A percentile compares a stretch with the other conserved stretches of the same genome.
phyloP scores from a whole-genome alignment of 176 grass and related monocot species.

The Hyparrhenia diplandra region DNA sequence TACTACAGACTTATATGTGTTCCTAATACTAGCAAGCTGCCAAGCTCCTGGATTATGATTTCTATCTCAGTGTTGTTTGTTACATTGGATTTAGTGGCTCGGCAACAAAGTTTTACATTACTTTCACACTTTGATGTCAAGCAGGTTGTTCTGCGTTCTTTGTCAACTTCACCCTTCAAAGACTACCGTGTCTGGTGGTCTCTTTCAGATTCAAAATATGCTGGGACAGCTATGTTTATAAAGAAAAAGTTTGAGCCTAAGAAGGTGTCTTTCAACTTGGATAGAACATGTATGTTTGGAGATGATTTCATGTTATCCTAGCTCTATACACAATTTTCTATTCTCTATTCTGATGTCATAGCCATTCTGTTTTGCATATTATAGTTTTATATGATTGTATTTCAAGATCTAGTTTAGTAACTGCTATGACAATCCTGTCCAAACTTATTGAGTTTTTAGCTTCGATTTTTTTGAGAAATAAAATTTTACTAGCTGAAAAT shows the following conservation, averaged over 20 bases:
- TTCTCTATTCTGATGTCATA: not conserved
- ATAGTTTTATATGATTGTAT: constrained; percentile 10
- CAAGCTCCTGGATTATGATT: not conserved
- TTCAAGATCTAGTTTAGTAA: not conserved
- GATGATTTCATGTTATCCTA: not conserved
- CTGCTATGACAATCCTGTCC: not conserved
- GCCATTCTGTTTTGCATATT: not conserved
- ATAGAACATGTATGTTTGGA: constrained; percentile 63
- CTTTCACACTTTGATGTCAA: constrained; percentile 30
- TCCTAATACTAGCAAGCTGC: not conserved
- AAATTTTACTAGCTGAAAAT: not conserved
- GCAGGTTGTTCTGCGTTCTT: constrained; percentile 66
- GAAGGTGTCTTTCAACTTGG: constrained; percentile 80
- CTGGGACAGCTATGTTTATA: constrained; percentile 74
- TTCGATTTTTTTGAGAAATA: not conserved
- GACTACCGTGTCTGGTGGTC: constrained; percentile 89
- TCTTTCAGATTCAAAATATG: constrained; percentile 94
- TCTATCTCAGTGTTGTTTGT: not conserved
- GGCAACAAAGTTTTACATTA: constrained; percentile 10
- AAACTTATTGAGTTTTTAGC: not conserved
- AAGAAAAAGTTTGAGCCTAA: constrained; percentile 87
- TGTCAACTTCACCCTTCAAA: constrained; percentile 71
- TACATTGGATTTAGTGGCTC: constrained; percentile 14
- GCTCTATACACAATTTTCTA: not conserved
- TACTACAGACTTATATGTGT: not conserved